phyloP scores from a whole-genome alignment of 2,329 filamentous ascomycete genomes.

The Bipolaris oryzae region DNA sequence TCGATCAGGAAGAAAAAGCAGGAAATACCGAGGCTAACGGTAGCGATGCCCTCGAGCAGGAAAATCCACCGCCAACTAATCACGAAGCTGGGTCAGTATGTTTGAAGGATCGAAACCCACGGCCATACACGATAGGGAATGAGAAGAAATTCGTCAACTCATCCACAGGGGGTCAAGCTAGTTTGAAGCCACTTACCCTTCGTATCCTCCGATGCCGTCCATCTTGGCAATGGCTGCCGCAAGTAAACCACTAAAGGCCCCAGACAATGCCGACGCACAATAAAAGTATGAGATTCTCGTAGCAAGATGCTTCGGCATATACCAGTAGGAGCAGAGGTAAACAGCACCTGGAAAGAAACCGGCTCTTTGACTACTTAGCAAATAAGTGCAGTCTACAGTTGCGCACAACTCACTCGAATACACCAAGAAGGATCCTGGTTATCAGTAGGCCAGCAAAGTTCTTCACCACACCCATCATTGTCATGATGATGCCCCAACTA shows the following conservation, averaged over 20 bases:
- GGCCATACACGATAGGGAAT: background rate
- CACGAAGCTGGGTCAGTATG: too few relatives aligned
- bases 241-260: slow-evolving; percentile 52
- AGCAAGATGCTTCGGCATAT: slow-evolving; percentile 45
- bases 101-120: too few relatives aligned
- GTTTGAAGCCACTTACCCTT: slow-evolving; percentile 47
- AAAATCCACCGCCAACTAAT: slow-evolving; percentile 54
- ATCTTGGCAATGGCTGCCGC: slow-evolving; percentile 48
- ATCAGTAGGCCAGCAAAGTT: slow-evolving; percentile 27
- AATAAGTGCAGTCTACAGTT: too few relatives aligned
- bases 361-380: slow-evolving; percentile 13
- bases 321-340: slow-evolving; percentile 44
- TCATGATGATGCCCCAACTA: slow-evolving; percentile 37
- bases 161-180: slow-evolving; percentile 38
- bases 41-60: slow-evolving; percentile 50
- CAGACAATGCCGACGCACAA: slow-evolving; percentile 48
- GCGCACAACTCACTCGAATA: slow-evolving; percentile 24
- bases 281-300: slow-evolving; percentile 46
- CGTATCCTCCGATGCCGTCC: slow-evolving; percentile 49
- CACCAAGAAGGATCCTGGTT: slow-evolving; percentile 29
- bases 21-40: slow-evolving; percentile 29
- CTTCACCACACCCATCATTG: slow-evolving; percentile 31
- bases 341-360: slow-evolving; percentile 46
- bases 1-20: slow-evolving; percentile 40
- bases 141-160: background rate